Conservation (phyloP, 192 early-diverging fungal species). For the Coemansia umbellata region DNA sequence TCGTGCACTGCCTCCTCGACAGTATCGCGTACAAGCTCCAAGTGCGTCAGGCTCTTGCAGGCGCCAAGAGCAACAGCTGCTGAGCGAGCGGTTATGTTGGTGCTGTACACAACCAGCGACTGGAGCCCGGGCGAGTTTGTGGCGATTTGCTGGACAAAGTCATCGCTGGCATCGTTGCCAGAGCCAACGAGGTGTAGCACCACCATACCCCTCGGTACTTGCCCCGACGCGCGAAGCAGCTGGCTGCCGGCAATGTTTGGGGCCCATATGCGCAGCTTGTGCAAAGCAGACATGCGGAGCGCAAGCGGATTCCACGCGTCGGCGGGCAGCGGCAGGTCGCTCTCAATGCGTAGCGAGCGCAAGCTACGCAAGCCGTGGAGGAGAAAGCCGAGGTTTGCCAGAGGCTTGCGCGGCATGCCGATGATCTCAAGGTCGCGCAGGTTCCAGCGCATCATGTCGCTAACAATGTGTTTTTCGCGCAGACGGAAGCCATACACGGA, state of each 20-base stretch:
- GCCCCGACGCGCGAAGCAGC: slow-evolving; percentile 8
- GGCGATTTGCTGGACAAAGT: slow-evolving; percentile 14
- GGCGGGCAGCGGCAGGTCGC: slow-evolving; percentile 29
- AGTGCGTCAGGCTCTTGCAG: slow-evolving; percentile 11
- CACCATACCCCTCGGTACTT: slow-evolving; percentile 8
- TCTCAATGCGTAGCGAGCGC: slow-evolving; percentile 34
- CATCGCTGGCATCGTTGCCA: slow-evolving; percentile 23
- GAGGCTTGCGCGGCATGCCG: slow-evolving; percentile 42
- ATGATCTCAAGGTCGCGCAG: slow-evolving; percentile 42
- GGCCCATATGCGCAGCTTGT: slow-evolving; percentile 40
- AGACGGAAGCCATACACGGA: slow-evolving; percentile 42
- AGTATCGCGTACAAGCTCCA: slow-evolving; percentile 33
- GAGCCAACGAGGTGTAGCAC: slow-evolving; percentile 33
- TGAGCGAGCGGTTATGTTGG: slow-evolving; percentile 21
- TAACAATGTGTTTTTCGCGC: slow-evolving; percentile 40
- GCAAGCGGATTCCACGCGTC: slow-evolving; percentile 35
- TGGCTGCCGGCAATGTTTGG: slow-evolving; percentile 22
- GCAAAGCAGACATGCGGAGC: slow-evolving; percentile 18
- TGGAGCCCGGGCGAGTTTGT: slow-evolving; percentile 15
- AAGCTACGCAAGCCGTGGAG: slow-evolving; percentile 29
- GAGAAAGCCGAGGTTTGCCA: slow-evolving; percentile 33
- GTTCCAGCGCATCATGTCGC: slow-evolving; percentile 45
- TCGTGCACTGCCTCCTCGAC: neutral
- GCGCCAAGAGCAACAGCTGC: slow-evolving; percentile 4
- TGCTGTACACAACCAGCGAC: slow-evolving; percentile 36